phyloP scores from a whole-genome alignment of 2,329 filamentous ascomycete species.

The Xylariaceae sp. region DNA sequence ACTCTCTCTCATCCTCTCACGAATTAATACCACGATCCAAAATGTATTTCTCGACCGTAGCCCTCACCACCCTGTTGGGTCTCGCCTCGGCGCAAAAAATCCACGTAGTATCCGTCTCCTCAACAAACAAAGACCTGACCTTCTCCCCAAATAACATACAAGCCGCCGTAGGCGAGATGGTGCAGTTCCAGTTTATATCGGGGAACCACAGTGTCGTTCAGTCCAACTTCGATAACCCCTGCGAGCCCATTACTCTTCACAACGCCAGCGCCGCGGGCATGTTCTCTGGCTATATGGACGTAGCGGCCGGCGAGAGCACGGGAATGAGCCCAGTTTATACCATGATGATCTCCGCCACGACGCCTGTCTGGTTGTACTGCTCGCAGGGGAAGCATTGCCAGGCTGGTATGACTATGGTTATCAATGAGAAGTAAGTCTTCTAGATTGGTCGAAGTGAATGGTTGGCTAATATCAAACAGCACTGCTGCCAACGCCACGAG shows the following conservation, averaged over 20 bases:
- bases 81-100: conserved; percentile 41
- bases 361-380: conserved; percentile 78
- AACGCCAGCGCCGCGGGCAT: conserved; percentile 54
- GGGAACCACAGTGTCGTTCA: conserved; percentile 79
- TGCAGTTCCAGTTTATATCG: conserved; percentile 65
- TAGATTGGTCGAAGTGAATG: conserved; percentile 3
- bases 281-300: conserved; percentile 65
- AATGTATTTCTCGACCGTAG: conserved; percentile 52
- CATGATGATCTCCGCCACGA: conserved; percentile 64
- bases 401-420: conserved; percentile 70
- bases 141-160: conserved; percentile 67
- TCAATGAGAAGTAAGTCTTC: conserved; percentile 66
- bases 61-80: conserved; percentile 47
- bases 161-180: conserved; percentile 60
- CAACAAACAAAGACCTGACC: conserved; percentile 52
- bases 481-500: conserved; percentile 50
- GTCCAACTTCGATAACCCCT: conserved; percentile 71
- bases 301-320: conserved; percentile 48
- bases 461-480: conserved; percentile 28
- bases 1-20: conserved; percentile 30
- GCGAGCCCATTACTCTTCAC: conserved; percentile 56
- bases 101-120: conserved; percentile 65
- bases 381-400: conserved; percentile 73
- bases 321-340: conserved; percentile 66
- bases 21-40: conserved; percentile 33